Evolutionary conservation across 2,329 filamentous ascomycete species (phyloP).

Genomic region (Madurella fahalii): DNA sequence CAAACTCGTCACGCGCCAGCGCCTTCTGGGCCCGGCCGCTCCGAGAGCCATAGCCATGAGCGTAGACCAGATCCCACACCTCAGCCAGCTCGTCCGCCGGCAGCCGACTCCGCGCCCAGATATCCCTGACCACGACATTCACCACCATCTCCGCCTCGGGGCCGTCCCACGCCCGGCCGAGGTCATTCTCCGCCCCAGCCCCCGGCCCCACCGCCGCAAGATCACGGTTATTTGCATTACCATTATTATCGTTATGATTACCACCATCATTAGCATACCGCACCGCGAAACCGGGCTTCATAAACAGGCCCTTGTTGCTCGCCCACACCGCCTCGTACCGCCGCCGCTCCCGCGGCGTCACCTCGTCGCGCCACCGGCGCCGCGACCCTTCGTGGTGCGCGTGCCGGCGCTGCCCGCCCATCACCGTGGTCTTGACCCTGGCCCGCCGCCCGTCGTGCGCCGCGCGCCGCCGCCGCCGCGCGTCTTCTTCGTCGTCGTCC

Average conservation of each 20-base stretch:
- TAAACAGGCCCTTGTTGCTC: slow-evolving; percentile 64
- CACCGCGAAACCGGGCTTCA: slow-evolving; percentile 18
- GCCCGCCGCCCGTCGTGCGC: slow-evolving; percentile 29
- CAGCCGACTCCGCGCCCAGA: slow-evolving; percentile 70
- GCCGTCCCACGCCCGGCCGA: slow-evolving; percentile 12
- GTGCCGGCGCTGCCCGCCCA: slow-evolving; percentile 57
- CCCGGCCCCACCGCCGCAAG: too few relatives aligned
- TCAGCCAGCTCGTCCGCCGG: slow-evolving; percentile 65
- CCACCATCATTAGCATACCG: background rate
- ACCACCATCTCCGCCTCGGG: slow-evolving; percentile 50
- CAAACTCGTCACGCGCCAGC: slow-evolving; percentile 67
- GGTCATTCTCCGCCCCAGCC: slow-evolving; percentile 1
- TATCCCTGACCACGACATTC: slow-evolving; percentile 66
- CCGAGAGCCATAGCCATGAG: background rate
- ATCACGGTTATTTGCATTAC: background rate
- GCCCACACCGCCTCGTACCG: slow-evolving; percentile 84
- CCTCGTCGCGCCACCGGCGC: slow-evolving; percentile 70
- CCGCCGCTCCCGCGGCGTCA: slow-evolving; percentile 69
- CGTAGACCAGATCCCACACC: slow-evolving; percentile 67
- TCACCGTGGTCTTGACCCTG: slow-evolving; percentile 37
- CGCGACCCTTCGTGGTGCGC: slow-evolving; percentile 72
- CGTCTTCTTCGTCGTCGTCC: slow-evolving; percentile 54
- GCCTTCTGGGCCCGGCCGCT: slow-evolving; percentile 33
- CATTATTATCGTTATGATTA: too few relatives aligned
- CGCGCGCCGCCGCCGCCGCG: slow-evolving; percentile 43